Evolutionary conservation across 495 filamentous ascomycete species (phyloP).

Genomic region (Penicillium psychrofluorescens): DNA sequence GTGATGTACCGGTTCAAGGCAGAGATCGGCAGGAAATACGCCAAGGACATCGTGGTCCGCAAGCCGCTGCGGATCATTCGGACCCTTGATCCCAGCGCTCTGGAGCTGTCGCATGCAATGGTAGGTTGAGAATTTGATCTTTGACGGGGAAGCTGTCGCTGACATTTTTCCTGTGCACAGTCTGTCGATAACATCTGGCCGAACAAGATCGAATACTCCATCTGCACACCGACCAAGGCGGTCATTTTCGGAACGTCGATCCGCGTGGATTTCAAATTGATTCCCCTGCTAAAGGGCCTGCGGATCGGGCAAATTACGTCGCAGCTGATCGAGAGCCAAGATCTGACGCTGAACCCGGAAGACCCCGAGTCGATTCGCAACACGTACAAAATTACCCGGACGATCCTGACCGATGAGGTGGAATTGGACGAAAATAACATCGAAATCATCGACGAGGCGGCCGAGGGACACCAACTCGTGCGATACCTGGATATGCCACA

Average conservation of each 20-base stretch:
- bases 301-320: slow-evolving; percentile 68
- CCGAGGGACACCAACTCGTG: slow-evolving; percentile 70
- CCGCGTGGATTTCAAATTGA: slow-evolving; percentile 69
- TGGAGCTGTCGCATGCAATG: slow-evolving; percentile 83
- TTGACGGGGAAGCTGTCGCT: slow-evolving; percentile 1
- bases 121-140: slow-evolving; percentile 27
- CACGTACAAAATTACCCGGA: slow-evolving; percentile 54
- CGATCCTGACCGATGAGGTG: slow-evolving; percentile 56
- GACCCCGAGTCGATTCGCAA: slow-evolving; percentile 43
- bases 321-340: slow-evolving; percentile 71
- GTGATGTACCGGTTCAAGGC: slow-evolving; percentile 86
- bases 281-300: slow-evolving; percentile 80
- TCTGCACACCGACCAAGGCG: slow-evolving; percentile 82
- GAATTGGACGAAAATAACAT: slow-evolving; percentile 52
- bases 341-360: slow-evolving; percentile 48
- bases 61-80: slow-evolving; percentile 82
- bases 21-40: slow-evolving; percentile 72
- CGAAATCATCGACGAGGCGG: slow-evolving; percentile 64
- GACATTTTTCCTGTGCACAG: slow-evolving; percentile 21
- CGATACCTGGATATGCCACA: slow-evolving; percentile 66
- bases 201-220: slow-evolving; percentile 88
- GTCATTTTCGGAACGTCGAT: slow-evolving; percentile 83
- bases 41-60: slow-evolving; percentile 68
- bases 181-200: slow-evolving; percentile 92
- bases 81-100: slow-evolving; percentile 70